Evolutionary conservation across 208 protist genomes (phyloP), one percentile per base, ranked within the genome.

Genomic region (Strigomonas galati): DNA sequence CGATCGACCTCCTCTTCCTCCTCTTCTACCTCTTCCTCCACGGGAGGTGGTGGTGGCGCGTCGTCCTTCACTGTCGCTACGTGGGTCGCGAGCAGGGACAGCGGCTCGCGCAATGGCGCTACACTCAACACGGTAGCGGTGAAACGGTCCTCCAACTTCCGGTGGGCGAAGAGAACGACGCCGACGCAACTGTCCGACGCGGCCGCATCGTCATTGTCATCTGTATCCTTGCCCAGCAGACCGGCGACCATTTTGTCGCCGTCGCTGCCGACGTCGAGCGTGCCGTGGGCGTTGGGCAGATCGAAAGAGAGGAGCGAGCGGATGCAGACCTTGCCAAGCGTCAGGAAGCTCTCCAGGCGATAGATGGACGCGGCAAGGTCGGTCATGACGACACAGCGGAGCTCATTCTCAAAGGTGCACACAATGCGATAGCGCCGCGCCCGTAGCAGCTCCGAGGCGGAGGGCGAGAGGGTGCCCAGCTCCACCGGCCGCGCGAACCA

Each of bases 341-440:
- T 80, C 23, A 92, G 57, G 75, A 91, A 92, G 31, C 69, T 71
- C 72, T 94, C 85, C 24, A 92, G 79, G 7, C 74, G 78, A 61
- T 75, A 79, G 31, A 66, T 51, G 26, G 66, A 37, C 6, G 76
- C 67, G 14, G 78, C 62, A 19, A 89, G 67, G 63, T 94, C 85
- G 7, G 89, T 62, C 79, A 91, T 82, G 31, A 91, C 85, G 24
- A 83, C 76, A 63, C 90, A 78, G 12, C 78, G 78, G 19, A 67
- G 74, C 43, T 17, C 19, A 30, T 70, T 71, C 23, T 35, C 53
- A 46, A 92, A 94, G 64, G 74, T 69, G 31, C 76, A 53, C 17
- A 94, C 67, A 53, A 94, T 53, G 27, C 88, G 88, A 65, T 87
- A 92, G 48, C 81, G 85, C 51, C 73, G 74, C 21, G 77, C 68